phyloP scores from a whole-genome alignment of 257 asterid genomes.

The Eustoma russellianum region DNA sequence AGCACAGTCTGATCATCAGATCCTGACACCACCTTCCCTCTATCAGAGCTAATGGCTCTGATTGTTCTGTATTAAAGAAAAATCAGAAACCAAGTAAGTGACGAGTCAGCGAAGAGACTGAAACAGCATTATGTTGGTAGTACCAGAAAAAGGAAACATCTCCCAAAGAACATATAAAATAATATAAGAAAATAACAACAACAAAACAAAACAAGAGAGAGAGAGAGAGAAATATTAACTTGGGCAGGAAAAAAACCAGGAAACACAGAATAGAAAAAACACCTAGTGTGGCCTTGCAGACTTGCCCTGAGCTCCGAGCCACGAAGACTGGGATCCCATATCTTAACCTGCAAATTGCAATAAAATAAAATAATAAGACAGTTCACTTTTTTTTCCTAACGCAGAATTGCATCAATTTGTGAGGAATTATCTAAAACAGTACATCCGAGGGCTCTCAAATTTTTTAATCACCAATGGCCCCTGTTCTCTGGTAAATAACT shows the following conservation, averaged over 20 bases:
- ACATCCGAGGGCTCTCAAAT: too few species aligned
- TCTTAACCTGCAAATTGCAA: conserved; percentile 53
- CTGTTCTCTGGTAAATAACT: too few species aligned
- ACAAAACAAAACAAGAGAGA: too few species aligned
- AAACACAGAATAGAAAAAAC: not conserved
- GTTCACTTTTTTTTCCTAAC: too few species aligned
- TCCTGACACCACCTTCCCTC: conserved; percentile 94
- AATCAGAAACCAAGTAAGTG: conserved; percentile 2
- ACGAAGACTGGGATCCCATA: conserved; percentile 95
- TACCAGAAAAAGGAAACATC: not conserved
- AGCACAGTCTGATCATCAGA: conserved; percentile 95
- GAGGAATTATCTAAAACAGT: too few species aligned
- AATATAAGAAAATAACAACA: conserved; percentile 8
- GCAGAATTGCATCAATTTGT: too few species aligned
- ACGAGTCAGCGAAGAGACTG: not conserved
- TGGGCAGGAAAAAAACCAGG: not conserved
- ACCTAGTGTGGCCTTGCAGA: conserved; percentile 85
- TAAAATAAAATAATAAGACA: not conserved
- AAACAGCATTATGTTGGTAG: not conserved
- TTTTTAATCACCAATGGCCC: too few species aligned
- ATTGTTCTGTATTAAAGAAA: conserved; percentile 51
- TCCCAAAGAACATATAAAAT: conserved; percentile 1
- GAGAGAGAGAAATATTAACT: not conserved
- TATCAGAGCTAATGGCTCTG: conserved; percentile 85
- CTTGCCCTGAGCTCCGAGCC: conserved; percentile 95